phyloP scores from a whole-genome alignment of 441 rosid genomes.

The Populus hybrid region DNA sequence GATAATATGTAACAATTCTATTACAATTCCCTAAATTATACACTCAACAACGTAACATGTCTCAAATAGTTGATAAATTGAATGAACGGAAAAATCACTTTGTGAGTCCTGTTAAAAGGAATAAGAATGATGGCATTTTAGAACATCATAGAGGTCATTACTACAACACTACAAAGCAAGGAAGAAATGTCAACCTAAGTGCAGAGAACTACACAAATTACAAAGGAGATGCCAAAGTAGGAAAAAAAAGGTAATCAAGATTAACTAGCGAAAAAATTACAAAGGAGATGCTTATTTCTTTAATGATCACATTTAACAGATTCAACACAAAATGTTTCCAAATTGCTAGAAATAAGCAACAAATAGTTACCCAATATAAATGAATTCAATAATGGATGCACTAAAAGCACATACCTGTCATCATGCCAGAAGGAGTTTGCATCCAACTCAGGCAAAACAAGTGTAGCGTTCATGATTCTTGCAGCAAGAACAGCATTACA shows the following conservation, averaged over 20 bases:
- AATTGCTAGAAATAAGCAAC: not conserved
- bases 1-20: slow-evolving; percentile 10
- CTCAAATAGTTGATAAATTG: not conserved
- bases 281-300: not conserved
- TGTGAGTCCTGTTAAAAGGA: not conserved
- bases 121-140: not conserved
- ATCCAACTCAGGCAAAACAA: slow-evolving; percentile 92
- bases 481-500: slow-evolving; percentile 99
- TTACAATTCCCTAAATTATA: not conserved
- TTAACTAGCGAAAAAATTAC: not conserved
- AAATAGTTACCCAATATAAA: not conserved
- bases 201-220: too few species aligned
- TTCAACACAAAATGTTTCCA: not conserved
- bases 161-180: not conserved
- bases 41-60: not conserved
- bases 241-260: not conserved
- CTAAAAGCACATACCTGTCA: slow-evolving; percentile 54
- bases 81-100: not conserved
- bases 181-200: not conserved
- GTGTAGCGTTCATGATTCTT: slow-evolving; percentile 96
- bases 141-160: not conserved
- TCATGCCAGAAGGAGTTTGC: slow-evolving; percentile 99
- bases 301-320: too few species aligned
- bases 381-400: slow-evolving; percentile 1
- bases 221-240: not conserved